Evolutionary conservation across 257 asterid species (phyloP).

Genomic region (Solanum etuberosum): DNA sequence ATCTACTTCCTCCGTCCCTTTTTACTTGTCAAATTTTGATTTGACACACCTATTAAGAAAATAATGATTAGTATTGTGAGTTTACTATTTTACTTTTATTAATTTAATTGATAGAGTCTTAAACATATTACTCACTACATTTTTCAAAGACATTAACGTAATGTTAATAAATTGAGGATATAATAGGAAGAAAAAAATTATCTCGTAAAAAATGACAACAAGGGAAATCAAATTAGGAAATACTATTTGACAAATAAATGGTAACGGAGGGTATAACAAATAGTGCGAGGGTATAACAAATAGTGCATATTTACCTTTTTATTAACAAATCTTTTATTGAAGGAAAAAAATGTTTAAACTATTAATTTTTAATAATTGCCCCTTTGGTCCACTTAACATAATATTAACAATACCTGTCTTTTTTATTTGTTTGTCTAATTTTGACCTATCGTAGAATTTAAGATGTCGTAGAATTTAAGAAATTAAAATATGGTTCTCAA

Average conservation of each 20-base stretch:
- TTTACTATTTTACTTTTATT: no score
- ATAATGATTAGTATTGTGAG: fast-evolving
- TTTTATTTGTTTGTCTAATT: not conserved
- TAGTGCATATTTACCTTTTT: not conserved
- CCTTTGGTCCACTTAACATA: not conserved
- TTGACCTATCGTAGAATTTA: not conserved
- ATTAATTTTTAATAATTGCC: not conserved
- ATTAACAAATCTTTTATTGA: not conserved
- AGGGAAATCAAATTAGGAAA: no score
- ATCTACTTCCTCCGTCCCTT: no score
- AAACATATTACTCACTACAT: not conserved
- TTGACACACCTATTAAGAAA: no score
- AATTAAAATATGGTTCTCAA: no score
- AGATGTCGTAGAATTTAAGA: not conserved
- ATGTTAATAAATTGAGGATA: no score
- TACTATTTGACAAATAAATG: no score
- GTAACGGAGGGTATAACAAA: no score
- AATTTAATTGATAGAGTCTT: no score
- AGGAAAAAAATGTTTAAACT: not conserved
- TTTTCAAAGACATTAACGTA: not conserved
- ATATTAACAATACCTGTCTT: not conserved
- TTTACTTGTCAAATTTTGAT: no score
- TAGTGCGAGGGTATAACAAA: not conserved
- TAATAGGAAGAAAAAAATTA: no score
- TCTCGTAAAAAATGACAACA: no score